Evolutionary conservation across 139 green algal species (phyloP), one percentile per base, ranked within the genome.

Genomic region (Tetradesmus lagerheimii): DNA sequence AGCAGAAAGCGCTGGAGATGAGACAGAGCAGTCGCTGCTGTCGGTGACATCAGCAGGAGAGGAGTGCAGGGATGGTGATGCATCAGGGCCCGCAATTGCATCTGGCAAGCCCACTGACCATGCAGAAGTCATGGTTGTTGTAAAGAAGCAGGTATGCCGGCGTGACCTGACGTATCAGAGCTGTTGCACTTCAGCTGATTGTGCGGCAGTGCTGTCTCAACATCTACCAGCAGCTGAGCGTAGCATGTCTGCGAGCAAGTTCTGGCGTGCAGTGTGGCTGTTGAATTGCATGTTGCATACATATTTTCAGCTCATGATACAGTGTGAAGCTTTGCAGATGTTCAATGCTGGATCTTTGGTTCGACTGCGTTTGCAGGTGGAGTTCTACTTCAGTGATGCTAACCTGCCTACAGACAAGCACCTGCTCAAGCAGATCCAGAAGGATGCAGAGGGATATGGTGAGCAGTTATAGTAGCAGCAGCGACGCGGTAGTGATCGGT

Each of bases 311-410:
- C 8, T 62, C 38, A 31, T 31, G 34, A n/a, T 31, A n/a, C 2
- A 71, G 1, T 31, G 57, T 23, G 20, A 62, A 14, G 6, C 8
- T 62, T 11, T 20, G 47, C 47, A 62, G 1, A 23, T 11, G 1
- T 71, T 31, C 4, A 31, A 23, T 25, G 57, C 23, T n/a, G 23
- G 57, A 71, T n/a, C 57, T 6, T 20, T 62, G 74, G 74, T 27
- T 80, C 74, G 9, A 43, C 16, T 4, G 23, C 74, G 23, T 50
- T n/a, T 66, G 71, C 93, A 97, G 93, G 91, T 98, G 20, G 95
- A 97, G 89, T 97, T 97, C 45, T 98, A 98, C 84, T 97, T 97
- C 85, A 93, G 89, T 64, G 95, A 98, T 47, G 90, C 92, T n/a
- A 98, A 96, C 89, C 93, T 97, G 39, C 94, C 95, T 2, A 96